Evolutionary conservation across 2,329 filamentous ascomycete species (phyloP).

Genomic region (Botrytis paeoniae): DNA sequence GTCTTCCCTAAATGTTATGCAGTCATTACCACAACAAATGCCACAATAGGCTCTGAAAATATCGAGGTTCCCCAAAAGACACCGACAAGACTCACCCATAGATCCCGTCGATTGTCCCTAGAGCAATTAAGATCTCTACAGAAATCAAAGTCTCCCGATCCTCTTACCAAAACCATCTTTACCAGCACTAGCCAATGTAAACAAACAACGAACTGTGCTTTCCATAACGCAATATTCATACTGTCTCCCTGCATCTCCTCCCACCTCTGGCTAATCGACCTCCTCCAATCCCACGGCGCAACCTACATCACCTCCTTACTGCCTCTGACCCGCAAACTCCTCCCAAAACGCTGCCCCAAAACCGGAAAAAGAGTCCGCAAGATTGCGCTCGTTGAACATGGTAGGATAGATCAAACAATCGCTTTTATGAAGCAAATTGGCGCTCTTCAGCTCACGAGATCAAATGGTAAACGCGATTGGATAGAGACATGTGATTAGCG

Average conservation of each 20-base stretch:
- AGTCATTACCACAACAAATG: not conserved
- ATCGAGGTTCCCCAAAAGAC: not conserved
- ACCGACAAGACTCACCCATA: not conserved
- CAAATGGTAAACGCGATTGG: conserved; percentile 34
- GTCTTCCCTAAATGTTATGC: not conserved
- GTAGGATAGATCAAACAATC: conserved; percentile 33
- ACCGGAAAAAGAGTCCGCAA: conserved; percentile 30
- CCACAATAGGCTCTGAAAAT: not conserved
- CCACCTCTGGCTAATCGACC: conserved; percentile 24
- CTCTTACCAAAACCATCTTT: not conserved
- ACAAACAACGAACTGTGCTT: conserved; percentile 21
- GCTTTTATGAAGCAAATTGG: conserved; percentile 36
- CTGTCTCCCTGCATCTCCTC: conserved; percentile 31
- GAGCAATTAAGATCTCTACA: not conserved
- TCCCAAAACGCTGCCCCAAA: conserved; percentile 24
- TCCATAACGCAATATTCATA: conserved; percentile 31
- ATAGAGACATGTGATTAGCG: conserved; percentile 43
- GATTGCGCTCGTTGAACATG: conserved; percentile 40
- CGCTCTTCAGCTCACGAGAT: conserved; percentile 27
- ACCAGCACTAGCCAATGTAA: conserved; percentile 25
- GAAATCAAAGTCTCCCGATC: not conserved
- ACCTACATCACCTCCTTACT: conserved; percentile 24
- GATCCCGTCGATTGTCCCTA: not conserved
- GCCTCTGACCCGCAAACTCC: conserved; percentile 20
- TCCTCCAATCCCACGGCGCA: conserved; percentile 29